These are phyloP conservation scores for Linnemannia schmuckeri DNA, from an alignment of 192 early-diverging fungal genomes.

Conservation along the genomic window DNA sequence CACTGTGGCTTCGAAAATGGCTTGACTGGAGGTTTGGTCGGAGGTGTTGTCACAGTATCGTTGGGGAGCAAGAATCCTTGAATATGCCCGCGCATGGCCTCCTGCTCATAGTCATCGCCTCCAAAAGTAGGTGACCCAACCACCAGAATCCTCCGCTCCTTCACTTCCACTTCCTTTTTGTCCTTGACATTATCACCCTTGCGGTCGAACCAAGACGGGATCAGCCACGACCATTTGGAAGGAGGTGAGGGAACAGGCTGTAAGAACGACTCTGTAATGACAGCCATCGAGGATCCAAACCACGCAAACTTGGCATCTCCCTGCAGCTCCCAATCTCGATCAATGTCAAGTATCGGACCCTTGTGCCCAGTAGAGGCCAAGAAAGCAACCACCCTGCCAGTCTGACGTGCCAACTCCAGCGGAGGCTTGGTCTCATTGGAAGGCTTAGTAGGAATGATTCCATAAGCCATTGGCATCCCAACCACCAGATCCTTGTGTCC, in stretches of 20 bases:
- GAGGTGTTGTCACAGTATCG: background rate
- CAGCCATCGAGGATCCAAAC: constrained; percentile 40
- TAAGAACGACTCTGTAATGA: background rate
- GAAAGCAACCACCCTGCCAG: constrained; percentile 36
- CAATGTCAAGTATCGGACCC: constrained; percentile 28
- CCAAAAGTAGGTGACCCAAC: constrained; percentile 49
- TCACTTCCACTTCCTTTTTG: background rate
- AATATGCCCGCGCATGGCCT: constrained; percentile 62
- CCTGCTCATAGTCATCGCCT: constrained; percentile 19
- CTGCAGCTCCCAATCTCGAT: constrained; percentile 46
- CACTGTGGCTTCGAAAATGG: background rate
- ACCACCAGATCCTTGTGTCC: constrained; percentile 75
- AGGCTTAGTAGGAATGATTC: constrained; percentile 11
- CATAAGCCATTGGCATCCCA: constrained; percentile 68
- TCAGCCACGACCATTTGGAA: background rate
- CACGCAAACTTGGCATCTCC: constrained; percentile 28
- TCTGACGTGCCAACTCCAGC: constrained; percentile 10
- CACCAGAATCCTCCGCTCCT: constrained; percentile 25
- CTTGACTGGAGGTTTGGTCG: background rate
- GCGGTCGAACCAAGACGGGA: background rate
- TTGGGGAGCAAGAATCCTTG: constrained; percentile 61
- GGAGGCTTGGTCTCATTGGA: background rate
- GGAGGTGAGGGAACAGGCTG: background rate
- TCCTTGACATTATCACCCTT: background rate
- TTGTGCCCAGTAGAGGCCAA: constrained; percentile 19